Percentiles rank a stretch among this genome's conserved stretches.
Evolutionary conservation across 2,329 filamentous ascomycete species (phyloP).

Genomic region (Curvularia sp.): DNA sequence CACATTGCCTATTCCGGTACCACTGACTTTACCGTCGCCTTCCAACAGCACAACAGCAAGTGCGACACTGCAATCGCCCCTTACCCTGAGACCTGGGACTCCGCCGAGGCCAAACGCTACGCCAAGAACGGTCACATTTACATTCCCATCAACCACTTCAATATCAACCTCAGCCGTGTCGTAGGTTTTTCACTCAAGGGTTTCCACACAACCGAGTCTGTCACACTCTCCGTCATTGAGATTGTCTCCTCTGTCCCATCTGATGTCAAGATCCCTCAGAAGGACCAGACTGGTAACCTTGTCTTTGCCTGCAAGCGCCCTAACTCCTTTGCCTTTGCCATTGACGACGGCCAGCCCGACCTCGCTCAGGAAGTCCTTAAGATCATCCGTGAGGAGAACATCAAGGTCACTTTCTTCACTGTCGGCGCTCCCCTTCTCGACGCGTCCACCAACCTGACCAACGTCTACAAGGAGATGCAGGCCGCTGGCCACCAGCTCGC

Average conservation of each 20-base stretch:
- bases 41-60: slow-evolving; percentile 70
- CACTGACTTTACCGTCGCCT: slow-evolving; percentile 67
- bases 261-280: slow-evolving; percentile 62
- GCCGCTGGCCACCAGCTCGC: slow-evolving; percentile 71
- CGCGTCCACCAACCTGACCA: slow-evolving; percentile 65
- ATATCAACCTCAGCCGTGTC: slow-evolving; percentile 63
- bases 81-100: slow-evolving; percentile 72
- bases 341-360: slow-evolving; percentile 70
- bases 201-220: slow-evolving; percentile 62
- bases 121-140: slow-evolving; percentile 65
- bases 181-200: slow-evolving; percentile 70
- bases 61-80: slow-evolving; percentile 65
- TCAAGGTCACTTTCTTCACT: slow-evolving; percentile 75
- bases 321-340: slow-evolving; percentile 75
- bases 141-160: slow-evolving; percentile 71
- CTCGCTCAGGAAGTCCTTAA: slow-evolving; percentile 67
- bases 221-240: slow-evolving; percentile 66
- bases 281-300: slow-evolving; percentile 67
- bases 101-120: slow-evolving; percentile 69
- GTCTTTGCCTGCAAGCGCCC: slow-evolving; percentile 70
- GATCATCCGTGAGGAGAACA: slow-evolving; percentile 66
- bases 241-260: slow-evolving; percentile 64
- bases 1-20: slow-evolving; percentile 70
- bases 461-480: slow-evolving; percentile 70
- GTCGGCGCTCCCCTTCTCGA: slow-evolving; percentile 70